These are phyloP conservation scores for Ustilago nuda DNA, from an alignment of 1,284 basidiomycete species.

Conservation along the genomic window DNA sequence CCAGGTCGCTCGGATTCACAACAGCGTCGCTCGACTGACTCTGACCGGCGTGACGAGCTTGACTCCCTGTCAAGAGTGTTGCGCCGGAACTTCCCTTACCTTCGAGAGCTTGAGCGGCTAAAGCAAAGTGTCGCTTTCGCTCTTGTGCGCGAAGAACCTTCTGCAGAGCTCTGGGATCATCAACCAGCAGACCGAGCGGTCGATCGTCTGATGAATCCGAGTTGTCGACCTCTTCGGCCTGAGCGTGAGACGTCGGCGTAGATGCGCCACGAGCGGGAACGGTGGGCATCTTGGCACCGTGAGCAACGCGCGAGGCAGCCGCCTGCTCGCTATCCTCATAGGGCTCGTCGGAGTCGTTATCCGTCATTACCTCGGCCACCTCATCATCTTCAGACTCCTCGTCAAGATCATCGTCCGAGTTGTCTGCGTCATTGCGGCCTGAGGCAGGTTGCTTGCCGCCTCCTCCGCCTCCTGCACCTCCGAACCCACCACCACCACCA, in stretches of 20 bases:
- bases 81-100: constrained; percentile 26
- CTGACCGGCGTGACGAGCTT: constrained; percentile 15
- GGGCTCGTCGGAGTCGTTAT: constrained; percentile 56
- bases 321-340: constrained; percentile 29
- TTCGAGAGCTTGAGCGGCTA: constrained; percentile 38
- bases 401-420: constrained; percentile 19
- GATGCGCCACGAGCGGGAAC: constrained; percentile 22
- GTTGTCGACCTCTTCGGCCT: constrained; percentile 18
- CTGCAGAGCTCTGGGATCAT: constrained; percentile 47
- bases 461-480: constrained; percentile 40
- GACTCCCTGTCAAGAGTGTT: constrained; percentile 9
- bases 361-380: constrained; percentile 34
- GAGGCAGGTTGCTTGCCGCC: constrained; percentile 32
- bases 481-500: constrained; percentile 24
- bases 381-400: constrained; percentile 34
- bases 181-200: constrained; percentile 47
- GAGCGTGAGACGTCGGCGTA: constrained; percentile 12
- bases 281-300: constrained; percentile 11
- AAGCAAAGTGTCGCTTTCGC: constrained; percentile 44
- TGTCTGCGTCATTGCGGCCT: constrained; percentile 28
- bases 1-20: constrained; percentile 38
- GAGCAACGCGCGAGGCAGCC: constrained; percentile 12
- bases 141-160: constrained; percentile 46
- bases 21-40: constrained; percentile 15
- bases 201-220: constrained; percentile 53